Evolutionary conservation across 1,284 basidiomycete genomes (phyloP).

Genomic region (Phellopilus nigrolimitatus): DNA sequence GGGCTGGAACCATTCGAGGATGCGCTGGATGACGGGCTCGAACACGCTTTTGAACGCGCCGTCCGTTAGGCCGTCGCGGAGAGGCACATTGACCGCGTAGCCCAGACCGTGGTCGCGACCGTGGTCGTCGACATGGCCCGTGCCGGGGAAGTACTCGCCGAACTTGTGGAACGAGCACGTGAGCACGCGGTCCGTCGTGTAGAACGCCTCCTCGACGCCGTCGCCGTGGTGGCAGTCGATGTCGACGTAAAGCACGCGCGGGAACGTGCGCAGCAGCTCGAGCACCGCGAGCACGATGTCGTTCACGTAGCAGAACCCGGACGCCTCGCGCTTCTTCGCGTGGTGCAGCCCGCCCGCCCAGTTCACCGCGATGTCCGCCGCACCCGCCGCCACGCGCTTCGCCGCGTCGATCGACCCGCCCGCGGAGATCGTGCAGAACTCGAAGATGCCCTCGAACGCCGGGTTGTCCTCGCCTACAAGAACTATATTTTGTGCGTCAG

Average conservation of each 20-base stretch:
- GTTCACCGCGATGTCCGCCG: constrained; percentile 91
- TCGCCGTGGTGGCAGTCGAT: constrained; percentile 99
- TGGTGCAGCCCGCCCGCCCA: constrained; percentile 99
- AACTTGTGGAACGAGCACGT: constrained; percentile 96
- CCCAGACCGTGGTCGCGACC: constrained; percentile 86
- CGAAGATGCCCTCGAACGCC: constrained; percentile 93
- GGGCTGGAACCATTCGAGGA: constrained; percentile 88
- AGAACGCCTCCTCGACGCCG: constrained; percentile 98
- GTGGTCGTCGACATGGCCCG: constrained; percentile 81
- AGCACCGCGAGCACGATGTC: constrained; percentile 91
- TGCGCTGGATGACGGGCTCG: constrained; percentile 81
- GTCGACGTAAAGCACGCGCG: constrained; percentile 95
- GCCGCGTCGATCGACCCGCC: constrained; percentile 93
- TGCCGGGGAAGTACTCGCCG: constrained; percentile 97
- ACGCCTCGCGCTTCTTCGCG: constrained; percentile 95
- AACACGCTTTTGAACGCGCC: constrained; percentile 80
- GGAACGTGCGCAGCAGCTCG: constrained; percentile 76
- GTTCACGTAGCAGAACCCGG: constrained; percentile 97
- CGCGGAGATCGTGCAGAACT: constrained; percentile 95
- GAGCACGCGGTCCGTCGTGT: constrained; percentile 95
- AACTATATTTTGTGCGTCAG: constrained; percentile 42
- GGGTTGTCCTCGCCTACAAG: constrained; percentile 95
- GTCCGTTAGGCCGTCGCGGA: constrained; percentile 93
- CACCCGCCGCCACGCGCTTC: constrained; percentile 73
- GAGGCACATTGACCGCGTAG: constrained; percentile 90